Percentiles rank a stretch among this genome's conserved stretches.
These are phyloP conservation scores for Boletus bicolor DNA, from an alignment of 768 basidiomycete species.

Conservation along the genomic window DNA sequence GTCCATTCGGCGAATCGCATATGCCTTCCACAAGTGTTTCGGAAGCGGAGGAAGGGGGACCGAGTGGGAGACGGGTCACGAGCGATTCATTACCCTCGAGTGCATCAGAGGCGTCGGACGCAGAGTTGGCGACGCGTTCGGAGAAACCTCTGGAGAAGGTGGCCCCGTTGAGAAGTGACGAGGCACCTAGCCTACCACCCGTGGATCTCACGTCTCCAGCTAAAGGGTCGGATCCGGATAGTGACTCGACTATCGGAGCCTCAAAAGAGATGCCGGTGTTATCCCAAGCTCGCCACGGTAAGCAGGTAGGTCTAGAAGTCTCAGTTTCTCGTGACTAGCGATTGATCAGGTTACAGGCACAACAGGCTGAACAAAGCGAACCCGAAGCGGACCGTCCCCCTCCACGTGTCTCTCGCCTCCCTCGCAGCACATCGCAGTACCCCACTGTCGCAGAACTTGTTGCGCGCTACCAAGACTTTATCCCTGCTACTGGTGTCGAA, in stretches of 20 bases:
- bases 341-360: constrained; percentile 18
- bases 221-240: constrained; percentile 63
- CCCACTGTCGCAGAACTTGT: constrained; percentile 83
- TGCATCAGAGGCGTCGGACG: constrained; percentile 69
- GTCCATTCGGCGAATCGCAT: constrained; percentile 51
- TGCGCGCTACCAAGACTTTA: constrained; percentile 73
- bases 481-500: constrained; percentile 69
- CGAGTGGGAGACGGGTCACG: constrained; percentile 44
- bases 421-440: constrained; percentile 52
- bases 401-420: constrained; percentile 54
- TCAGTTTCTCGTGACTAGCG: background rate
- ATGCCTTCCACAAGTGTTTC: constrained; percentile 65
- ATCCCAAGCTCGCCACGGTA: constrained; percentile 13
- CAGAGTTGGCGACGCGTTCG: constrained; percentile 42
- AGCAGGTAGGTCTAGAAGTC: constrained; percentile 27
- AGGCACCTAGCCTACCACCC: constrained; percentile 3
- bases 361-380: constrained; percentile 24
- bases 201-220: constrained; percentile 10
- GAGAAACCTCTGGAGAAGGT: constrained; percentile 25
- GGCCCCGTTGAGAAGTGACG: constrained; percentile 15
- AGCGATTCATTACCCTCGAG: constrained; percentile 61
- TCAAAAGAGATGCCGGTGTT: constrained; percentile 26
- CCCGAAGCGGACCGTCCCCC: constrained; percentile 17
- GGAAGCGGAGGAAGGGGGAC: constrained; percentile 64
- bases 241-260: constrained; percentile 82